These are phyloP conservation scores for Pyrenophora seminiperda DNA, from an alignment of 2,329 filamentous ascomycete genomes.

Conservation along the genomic window DNA sequence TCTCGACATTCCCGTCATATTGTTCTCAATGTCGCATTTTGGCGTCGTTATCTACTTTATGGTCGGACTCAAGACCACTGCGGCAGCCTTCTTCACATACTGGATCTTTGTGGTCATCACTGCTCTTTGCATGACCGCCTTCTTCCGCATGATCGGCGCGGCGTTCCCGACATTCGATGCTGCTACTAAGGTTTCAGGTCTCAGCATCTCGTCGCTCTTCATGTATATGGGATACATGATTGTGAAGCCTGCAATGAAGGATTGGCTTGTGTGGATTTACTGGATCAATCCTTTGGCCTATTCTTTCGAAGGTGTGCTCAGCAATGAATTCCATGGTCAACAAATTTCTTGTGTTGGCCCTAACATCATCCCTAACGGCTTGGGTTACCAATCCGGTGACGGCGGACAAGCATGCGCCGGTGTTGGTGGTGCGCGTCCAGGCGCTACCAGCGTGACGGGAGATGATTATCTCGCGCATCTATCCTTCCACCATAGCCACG, in stretches of 20 bases:
- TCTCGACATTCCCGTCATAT: slow-evolving; percentile 58
- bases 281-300: slow-evolving; percentile 79
- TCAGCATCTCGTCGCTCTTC: slow-evolving; percentile 59
- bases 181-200: slow-evolving; percentile 58
- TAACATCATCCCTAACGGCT: slow-evolving; percentile 56
- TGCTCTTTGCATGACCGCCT: slow-evolving; percentile 68
- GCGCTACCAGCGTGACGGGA: slow-evolving; percentile 57
- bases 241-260: slow-evolving; percentile 65
- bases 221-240: slow-evolving; percentile 64
- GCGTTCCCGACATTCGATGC: slow-evolving; percentile 65
- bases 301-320: slow-evolving; percentile 75
- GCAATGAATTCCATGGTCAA: slow-evolving; percentile 74
- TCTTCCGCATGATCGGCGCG: slow-evolving; percentile 77
- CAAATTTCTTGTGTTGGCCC: slow-evolving; percentile 59
- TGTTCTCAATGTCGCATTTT: slow-evolving; percentile 65
- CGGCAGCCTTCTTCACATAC: slow-evolving; percentile 81
- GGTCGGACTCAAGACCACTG: slow-evolving; percentile 71
- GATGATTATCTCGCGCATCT: slow-evolving; percentile 63
- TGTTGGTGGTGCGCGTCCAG: slow-evolving; percentile 59
- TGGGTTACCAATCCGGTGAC: slow-evolving; percentile 52
- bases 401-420: slow-evolving; percentile 60
- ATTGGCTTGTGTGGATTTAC: slow-evolving; percentile 81
- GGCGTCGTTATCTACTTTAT: slow-evolving; percentile 77
- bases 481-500: slow-evolving; percentile 37
- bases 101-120: slow-evolving; percentile 65